Percentiles rank a stretch among this genome's conserved stretches.
Evolutionary conservation across 768 basidiomycete species (phyloP).

Genomic region (Lentinula raphanica): DNA sequence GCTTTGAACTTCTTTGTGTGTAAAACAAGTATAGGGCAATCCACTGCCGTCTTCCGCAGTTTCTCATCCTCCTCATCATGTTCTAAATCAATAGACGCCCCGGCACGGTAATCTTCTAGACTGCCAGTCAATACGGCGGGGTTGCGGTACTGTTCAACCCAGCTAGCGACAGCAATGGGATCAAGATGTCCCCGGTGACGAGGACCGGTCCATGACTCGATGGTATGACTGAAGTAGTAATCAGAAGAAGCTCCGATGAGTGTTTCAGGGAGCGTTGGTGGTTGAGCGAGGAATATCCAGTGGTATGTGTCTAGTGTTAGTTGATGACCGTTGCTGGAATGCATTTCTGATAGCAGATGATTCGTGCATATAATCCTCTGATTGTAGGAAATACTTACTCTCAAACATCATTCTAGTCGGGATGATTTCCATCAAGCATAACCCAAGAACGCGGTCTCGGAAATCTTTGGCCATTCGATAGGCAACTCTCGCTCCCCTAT

Average conservation of each 20-base stretch:
- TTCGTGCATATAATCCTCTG: neutral
- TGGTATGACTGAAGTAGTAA: slow-evolving; percentile 2
- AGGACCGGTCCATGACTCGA: slow-evolving; percentile 4
- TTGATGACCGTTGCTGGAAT: neutral
- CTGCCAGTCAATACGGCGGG: slow-evolving; percentile 6
- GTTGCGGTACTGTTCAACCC: slow-evolving; percentile 8
- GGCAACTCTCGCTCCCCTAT: slow-evolving; percentile 8
- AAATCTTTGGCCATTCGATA: slow-evolving; percentile 9
- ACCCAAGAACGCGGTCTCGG: neutral
- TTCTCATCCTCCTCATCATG: slow-evolving; percentile 7
- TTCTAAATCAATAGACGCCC: slow-evolving; percentile 9
- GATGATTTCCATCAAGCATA: slow-evolving; percentile 8
- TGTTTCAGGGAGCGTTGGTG: slow-evolving; percentile 6
- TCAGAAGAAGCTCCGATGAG: slow-evolving; percentile 9
- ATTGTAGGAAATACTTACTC: neutral
- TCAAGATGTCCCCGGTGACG: slow-evolving; percentile 2
- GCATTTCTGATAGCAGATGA: slow-evolving; percentile 1
- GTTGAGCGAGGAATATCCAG: slow-evolving; percentile 9
- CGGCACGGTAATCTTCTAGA: slow-evolving; percentile 9
- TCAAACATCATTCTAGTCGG: slow-evolving; percentile 4
- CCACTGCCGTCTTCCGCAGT: neutral
- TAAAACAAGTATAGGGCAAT: slow-evolving; percentile 4
- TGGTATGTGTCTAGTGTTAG: neutral
- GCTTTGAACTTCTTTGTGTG: neutral
- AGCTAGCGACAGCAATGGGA: slow-evolving; percentile 2